phyloP scores from a whole-genome alignment of 306 rosid species.

The Nissolia schottii region DNA sequence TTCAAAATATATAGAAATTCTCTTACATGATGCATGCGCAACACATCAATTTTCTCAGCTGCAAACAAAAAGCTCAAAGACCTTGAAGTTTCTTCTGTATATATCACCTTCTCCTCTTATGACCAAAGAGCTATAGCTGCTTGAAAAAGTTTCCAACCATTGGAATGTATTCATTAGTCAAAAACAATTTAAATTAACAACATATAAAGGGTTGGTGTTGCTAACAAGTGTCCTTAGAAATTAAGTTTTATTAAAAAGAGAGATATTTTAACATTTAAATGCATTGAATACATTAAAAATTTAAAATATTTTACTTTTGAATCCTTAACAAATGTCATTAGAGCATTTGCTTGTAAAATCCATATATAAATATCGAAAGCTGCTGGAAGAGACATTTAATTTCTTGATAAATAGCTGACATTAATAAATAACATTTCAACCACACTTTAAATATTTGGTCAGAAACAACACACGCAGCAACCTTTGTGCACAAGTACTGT shows the following conservation, averaged over 20 bases:
- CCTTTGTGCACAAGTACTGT: conserved; percentile 34
- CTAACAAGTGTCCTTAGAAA: too few species aligned
- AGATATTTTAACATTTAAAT: too few species aligned
- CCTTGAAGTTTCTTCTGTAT: conserved; percentile 16
- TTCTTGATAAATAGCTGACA: conserved; percentile 12
- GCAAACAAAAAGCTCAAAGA: conserved; percentile 15
- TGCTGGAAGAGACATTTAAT: background rate
- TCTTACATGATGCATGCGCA: background rate
- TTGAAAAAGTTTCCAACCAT: conserved; percentile 1
- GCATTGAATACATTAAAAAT: too few species aligned
- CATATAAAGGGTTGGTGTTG: too few species aligned
- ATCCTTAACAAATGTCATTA: too few species aligned
- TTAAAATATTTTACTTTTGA: too few species aligned
- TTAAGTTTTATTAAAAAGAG: too few species aligned
- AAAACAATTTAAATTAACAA: background rate
- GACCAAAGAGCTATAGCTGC: background rate
- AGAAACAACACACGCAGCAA: conserved; percentile 38
- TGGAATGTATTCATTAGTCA: conserved; percentile 9
- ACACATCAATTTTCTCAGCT: background rate
- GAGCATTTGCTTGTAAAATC: too few species aligned
- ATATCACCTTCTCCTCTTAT: background rate
- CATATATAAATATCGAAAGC: conserved; percentile 12
- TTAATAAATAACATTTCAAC: conserved; percentile 15
- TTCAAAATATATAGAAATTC: background rate
- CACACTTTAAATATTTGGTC: conserved; percentile 35